Evolutionary conservation across 1,139 yeast genomes (phyloP), one percentile per base, ranked within the genome.

Genomic region (Diutina rugosa): DNA sequence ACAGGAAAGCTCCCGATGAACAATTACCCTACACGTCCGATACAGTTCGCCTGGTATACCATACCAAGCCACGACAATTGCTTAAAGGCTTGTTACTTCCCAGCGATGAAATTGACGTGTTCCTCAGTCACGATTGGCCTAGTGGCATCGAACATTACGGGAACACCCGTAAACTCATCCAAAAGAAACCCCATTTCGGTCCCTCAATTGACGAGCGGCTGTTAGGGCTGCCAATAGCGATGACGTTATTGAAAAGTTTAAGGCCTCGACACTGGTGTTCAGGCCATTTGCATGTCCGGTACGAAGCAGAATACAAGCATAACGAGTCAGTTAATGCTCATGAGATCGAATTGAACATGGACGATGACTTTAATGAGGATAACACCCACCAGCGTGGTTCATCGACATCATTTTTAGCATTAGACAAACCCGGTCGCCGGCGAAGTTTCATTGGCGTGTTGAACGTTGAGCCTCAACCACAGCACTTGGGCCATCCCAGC

Each of bases 81-180:
- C 63, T 82, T 48, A 86, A 87, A 61, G 69, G 89, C 60, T 65
- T 72, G 58, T 63, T 59, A 41, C 63, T 62, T n/a, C 63, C 62
- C 30, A 59, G 60, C 8, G 59, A 66, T 45, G 18, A 45, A n/a
- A 35, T 56, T 12, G 90, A 85, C 63, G 66, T 88, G 1, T 72
- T 86, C 64, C 60, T 91, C 57, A 80, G 88, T 54, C 99, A 93
- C 67, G 99, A 93, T 70, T 93, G 99, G 99, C 99, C 99, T 0
- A 82, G 78, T 55, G 89, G 89, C 2, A 83, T 90, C 18, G 88
- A 79, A 54, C 71, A 81, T 18, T 70, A 79, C 65, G 99, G 98
- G 0, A 69, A 88, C 63, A 52, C 74, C 10, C 59, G 65, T 0
- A 60, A 63, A 46, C 70, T 93, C 18, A 63, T 93, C 35, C 67